Evolutionary conservation across 2,329 filamentous ascomycete genomes (phyloP), one percentile per base, ranked within the genome.

Genomic region (Colletotrichum salicis): DNA sequence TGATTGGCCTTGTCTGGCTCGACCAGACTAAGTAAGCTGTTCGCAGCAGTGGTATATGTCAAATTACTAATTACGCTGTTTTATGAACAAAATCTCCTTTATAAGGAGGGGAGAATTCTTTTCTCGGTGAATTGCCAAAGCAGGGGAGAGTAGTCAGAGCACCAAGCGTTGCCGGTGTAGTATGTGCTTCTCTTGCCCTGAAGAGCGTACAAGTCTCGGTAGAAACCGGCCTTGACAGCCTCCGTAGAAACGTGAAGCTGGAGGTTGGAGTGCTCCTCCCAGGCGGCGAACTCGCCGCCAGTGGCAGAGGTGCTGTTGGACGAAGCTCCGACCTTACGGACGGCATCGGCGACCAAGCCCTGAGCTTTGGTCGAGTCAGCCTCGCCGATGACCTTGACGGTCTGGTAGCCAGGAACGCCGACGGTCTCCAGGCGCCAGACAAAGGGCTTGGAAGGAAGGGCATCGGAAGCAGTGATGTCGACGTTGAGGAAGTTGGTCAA

Each of bases 321-420:
- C 12, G 70, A 64, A 12, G 61, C 60, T 8, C 13, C 22, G 12
- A 72, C 55, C 35, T 58, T 62, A 31, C 33, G 45, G 10, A 71
- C 31, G 19, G 67, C 70, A 27, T 66, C 70, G 12, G 31, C 54
- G 11, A 72, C 67, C 13, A 73, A 58, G 0, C 33, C n/a, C 56
- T 71, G 60, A 11, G 74, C 73, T 1, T 58, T 71, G 33, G 59
- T 7, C 5, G 67, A 71, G 2, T 64, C 64, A 24, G 35, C 11
- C 61, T 75, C 73, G 55, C 74, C 74, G n/a, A 75, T 58, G 55
- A 75, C 73, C 66, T 74, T 73, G 27, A 70, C 67, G 11, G 64
- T 75, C 57, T 75, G 74, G 59, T 75, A 75, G 1, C 71, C 74
- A 0, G 74, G 73, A 4, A 75, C 72, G 33, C 74, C 74, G 22